phyloP scores from a whole-genome alignment of 352 stramenopile species.

The Phytophthora palmivora region DNA sequence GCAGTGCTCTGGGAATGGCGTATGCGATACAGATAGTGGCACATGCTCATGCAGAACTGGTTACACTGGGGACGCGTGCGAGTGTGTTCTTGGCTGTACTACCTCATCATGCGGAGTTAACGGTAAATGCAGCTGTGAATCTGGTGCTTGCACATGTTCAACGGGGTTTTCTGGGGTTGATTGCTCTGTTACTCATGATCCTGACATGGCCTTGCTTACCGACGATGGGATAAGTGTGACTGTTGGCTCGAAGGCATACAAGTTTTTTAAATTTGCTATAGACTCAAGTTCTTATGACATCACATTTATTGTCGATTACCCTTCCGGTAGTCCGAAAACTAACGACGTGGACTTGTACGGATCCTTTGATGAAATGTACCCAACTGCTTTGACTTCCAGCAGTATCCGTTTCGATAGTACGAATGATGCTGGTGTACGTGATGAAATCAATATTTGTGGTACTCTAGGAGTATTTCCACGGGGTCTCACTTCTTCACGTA shows the following conservation, averaged over 20 bases:
- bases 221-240: constrained; percentile 29
- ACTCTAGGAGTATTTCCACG: constrained; percentile 70
- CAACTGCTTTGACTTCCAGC: constrained; percentile 56
- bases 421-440: constrained; percentile 37
- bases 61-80: constrained; percentile 69
- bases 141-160: constrained; percentile 60
- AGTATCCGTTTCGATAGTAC: constrained; percentile 64
- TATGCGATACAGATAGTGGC: constrained; percentile 55
- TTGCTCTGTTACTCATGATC: constrained; percentile 32
- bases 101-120: constrained; percentile 42
- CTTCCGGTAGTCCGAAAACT: constrained; percentile 4
- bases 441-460: constrained; percentile 77
- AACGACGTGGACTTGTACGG: constrained; percentile 75
- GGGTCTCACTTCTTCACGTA: constrained; percentile 61
- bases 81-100: constrained; percentile 76
- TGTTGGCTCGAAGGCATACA: constrained; percentile 62
- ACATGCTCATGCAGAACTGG: constrained; percentile 58
- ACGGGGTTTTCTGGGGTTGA: constrained; percentile 52
- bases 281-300: constrained; percentile 72
- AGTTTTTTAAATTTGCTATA: constrained; percentile 75
- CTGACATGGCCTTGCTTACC: constrained; percentile 44
- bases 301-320: constrained; percentile 62
- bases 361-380: constrained; percentile 70
- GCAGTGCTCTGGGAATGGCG: constrained; percentile 76
- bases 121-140: constrained; percentile 69